Evolutionary conservation across 1,284 basidiomycete genomes (phyloP), one percentile per base, ranked within the genome.

Genomic region (Hemileia vastatrix): DNA sequence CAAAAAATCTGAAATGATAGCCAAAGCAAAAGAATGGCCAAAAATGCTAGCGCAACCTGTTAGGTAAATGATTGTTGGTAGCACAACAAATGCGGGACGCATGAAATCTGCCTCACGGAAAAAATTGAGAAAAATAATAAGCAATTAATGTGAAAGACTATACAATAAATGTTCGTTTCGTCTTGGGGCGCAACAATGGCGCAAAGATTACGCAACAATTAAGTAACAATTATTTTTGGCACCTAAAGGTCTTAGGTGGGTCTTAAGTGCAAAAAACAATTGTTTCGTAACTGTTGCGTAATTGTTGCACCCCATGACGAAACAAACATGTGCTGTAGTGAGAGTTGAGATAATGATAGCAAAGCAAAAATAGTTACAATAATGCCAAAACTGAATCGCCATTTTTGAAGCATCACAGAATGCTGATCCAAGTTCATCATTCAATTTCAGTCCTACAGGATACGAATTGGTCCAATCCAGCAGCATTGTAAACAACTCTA

Each of bases 391-490:
- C 2, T 78, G 78, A 4, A 88, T 81, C 3, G 86, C 67, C 23
- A 81, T 80, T 1, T 84, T 79, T 61, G 93, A 86, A 0, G 83
- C 80, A 63, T 84, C 81, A 33, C 85, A 84, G 69, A 91, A 88
- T 68, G 90, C 88, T 9, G 68, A 54, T 19, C 68, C 67, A 15
- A 97, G 81, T 68, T 96, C 90, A 0, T 90, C 90, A 73, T 98
- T 98, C 64, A 98, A 84, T 77, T 98, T 98, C 48, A 98, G 78
- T 1, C 95, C 94, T 0, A 87, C 90, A 0, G 94, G 94, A 93
- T 95, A 98, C 63, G 86, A 84, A 73, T 94, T 87, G 3, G 98
- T 80, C 93, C 93, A 97, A 1, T 80, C 68, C 1, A 95, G 15
- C 45, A 43, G 1, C 56, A 24, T 33, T 21, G 18, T 18, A 54